A percentile compares a stretch with the other conserved stretches of the same genome.
These are phyloP conservation scores for Leucosporidium scottii DNA, from an alignment of 768 basidiomycete species.

Conservation along the genomic window DNA sequence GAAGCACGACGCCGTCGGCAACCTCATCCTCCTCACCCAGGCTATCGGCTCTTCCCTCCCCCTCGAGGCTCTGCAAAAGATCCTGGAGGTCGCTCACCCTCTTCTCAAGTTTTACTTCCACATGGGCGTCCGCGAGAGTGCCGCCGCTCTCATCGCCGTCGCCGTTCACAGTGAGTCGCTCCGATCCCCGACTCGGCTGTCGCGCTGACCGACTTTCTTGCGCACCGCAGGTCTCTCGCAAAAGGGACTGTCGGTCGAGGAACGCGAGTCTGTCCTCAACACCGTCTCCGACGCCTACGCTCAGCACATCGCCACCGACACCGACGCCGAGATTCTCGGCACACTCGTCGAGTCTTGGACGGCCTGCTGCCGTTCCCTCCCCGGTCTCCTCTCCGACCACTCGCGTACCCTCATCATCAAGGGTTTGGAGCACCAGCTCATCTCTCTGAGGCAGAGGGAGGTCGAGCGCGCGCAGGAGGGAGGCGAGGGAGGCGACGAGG, in stretches of 20 bases:
- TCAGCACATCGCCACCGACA: neutral
- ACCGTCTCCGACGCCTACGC: constrained; percentile 8
- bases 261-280: neutral
- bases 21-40: constrained; percentile 2
- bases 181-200: no score
- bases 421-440: constrained; percentile 4
- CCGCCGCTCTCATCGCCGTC: constrained; percentile 2
- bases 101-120: constrained; percentile 12
- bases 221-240: neutral
- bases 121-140: neutral
- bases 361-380: neutral
- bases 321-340: constrained; percentile 1
- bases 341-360: neutral
- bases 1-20: neutral
- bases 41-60: neutral
- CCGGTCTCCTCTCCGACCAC: neutral
- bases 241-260: neutral
- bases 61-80: neutral
- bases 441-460: neutral
- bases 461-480: neutral
- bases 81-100: neutral
- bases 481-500: neutral
- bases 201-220: no score
- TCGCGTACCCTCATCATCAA: neutral
- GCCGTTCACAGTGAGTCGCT: neutral